These are phyloP conservation scores for Apiospora aurea DNA, from an alignment of 2,329 filamentous ascomycete species.

Conservation along the genomic window DNA sequence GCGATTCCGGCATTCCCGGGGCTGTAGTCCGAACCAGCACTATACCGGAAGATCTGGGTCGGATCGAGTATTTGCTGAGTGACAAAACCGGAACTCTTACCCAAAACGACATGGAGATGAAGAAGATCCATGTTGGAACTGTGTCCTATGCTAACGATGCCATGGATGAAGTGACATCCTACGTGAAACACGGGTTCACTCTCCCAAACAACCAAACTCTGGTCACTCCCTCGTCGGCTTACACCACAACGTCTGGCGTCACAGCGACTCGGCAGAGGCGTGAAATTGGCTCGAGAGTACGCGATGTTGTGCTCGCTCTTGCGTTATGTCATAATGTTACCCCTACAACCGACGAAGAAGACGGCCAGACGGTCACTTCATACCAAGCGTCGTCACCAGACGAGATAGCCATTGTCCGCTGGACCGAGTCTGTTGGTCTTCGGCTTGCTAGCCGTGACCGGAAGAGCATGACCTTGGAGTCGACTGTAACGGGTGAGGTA, in stretches of 20 bases:
- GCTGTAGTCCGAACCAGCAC: slow-evolving; percentile 96
- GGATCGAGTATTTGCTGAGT: slow-evolving; percentile 94
- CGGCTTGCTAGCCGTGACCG: slow-evolving; percentile 86
- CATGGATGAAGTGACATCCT: slow-evolving; percentile 94
- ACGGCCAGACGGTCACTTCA: slow-evolving; percentile 77
- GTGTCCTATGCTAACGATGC: slow-evolving; percentile 98
- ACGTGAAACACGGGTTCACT: slow-evolving; percentile 82
- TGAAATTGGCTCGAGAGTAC: slow-evolving; percentile 91
- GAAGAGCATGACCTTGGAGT: slow-evolving; percentile 83
- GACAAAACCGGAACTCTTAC: slow-evolving; percentile 99
- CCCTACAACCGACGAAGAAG: slow-evolving; percentile 83
- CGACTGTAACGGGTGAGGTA: slow-evolving; percentile 72
- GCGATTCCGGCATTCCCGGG: slow-evolving; percentile 86
- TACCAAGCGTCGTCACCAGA: slow-evolving; percentile 98
- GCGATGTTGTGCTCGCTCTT: slow-evolving; percentile 90
- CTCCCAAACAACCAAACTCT: slow-evolving; percentile 57
- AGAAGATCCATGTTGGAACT: slow-evolving; percentile 97
- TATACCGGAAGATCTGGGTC: slow-evolving; percentile 93
- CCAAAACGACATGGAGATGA: slow-evolving; percentile 98
- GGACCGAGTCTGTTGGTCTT: slow-evolving; percentile 92
- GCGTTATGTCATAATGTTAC: slow-evolving; percentile 98
- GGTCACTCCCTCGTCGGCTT: slow-evolving; percentile 78
- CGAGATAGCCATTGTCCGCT: slow-evolving; percentile 96
- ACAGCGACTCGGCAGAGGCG: slow-evolving; percentile 82
- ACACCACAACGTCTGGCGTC: slow-evolving; percentile 65